Percentiles rank a stretch among this genome's conserved stretches.
Evolutionary conservation across 2,329 filamentous ascomycete species (phyloP).

Genomic region (Alternaria postmessia): DNA sequence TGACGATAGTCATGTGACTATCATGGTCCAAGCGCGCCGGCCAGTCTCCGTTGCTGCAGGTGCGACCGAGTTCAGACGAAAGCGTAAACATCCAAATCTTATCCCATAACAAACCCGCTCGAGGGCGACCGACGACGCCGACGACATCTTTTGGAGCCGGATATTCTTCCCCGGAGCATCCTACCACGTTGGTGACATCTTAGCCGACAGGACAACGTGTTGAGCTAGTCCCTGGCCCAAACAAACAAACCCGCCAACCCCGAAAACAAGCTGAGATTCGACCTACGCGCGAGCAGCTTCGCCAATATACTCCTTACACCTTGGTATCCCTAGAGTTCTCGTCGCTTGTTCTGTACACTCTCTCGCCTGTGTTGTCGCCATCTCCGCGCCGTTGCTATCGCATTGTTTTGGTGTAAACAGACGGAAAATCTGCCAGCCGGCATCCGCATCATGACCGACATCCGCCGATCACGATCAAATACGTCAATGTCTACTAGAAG

Average conservation of each 20-base stretch:
- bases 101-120: conserved; percentile 37
- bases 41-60: conserved; percentile 31
- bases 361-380: conserved; percentile 5
- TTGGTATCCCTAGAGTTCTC: neutral
- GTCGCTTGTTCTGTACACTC: neutral
- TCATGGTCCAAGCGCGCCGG: conserved; percentile 16
- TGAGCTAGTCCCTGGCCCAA: conserved; percentile 20
- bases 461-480: conserved; percentile 56
- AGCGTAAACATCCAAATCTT: conserved; percentile 32
- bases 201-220: conserved; percentile 16
- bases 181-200: conserved; percentile 18
- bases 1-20: conserved; percentile 22
- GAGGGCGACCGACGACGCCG: conserved; percentile 27
- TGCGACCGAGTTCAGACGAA: conserved; percentile 27
- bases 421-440: conserved; percentile 24
- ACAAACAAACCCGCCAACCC: conserved; percentile 26
- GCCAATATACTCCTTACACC: conserved; percentile 4
- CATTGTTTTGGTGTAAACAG: conserved; percentile 50
- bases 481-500: conserved; percentile 55
- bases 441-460: conserved; percentile 47
- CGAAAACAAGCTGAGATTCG: conserved; percentile 5
- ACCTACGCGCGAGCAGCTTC: conserved; percentile 4
- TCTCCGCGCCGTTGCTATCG: conserved; percentile 21
- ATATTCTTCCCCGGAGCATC: conserved; percentile 25
- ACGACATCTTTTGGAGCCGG: conserved; percentile 27